phyloP scores from a whole-genome alignment of 805 yeast species.

The Debaryomyces prosopidis region DNA sequence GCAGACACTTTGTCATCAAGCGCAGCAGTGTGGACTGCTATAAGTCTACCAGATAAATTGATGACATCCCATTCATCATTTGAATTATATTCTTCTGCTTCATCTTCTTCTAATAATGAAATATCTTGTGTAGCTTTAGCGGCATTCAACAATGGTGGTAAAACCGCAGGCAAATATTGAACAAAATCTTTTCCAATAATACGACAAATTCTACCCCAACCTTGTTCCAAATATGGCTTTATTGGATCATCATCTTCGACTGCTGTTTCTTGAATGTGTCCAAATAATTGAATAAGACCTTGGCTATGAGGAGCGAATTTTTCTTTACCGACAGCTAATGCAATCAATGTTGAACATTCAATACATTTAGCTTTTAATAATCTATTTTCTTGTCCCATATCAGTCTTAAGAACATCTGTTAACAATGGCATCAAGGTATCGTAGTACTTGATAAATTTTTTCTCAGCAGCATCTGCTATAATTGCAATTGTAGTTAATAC shows the following conservation, averaged over 20 bases:
- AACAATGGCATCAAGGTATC: slow-evolving; percentile 92
- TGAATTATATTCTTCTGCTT: slow-evolving; percentile 73
- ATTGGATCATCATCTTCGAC: slow-evolving; percentile 83
- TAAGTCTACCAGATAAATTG: slow-evolving; percentile 84
- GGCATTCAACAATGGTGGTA: slow-evolving; percentile 83
- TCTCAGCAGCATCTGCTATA: slow-evolving; percentile 94
- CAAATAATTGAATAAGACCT: slow-evolving; percentile 71
- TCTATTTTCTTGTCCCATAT: slow-evolving; percentile 76
- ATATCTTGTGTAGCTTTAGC: slow-evolving; percentile 92
- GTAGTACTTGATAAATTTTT: slow-evolving; percentile 84
- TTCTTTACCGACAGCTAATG: slow-evolving; percentile 92
- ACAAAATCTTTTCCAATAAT: slow-evolving; percentile 82
- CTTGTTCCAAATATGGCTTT: slow-evolving; percentile 82
- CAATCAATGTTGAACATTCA: slow-evolving; percentile 93
- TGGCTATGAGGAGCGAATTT: slow-evolving; percentile 75
- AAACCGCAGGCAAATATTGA: slow-evolving; percentile 78
- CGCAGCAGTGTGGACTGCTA: slow-evolving; percentile 93
- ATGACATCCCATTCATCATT: slow-evolving; percentile 96
- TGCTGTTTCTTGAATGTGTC: slow-evolving; percentile 62
- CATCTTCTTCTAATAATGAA: slow-evolving; percentile 85
- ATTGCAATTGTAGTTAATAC: slow-evolving; percentile 95
- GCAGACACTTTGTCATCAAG: slow-evolving; percentile 93
- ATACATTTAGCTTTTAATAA: slow-evolving; percentile 88
- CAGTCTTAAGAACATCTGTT: slow-evolving; percentile 74
- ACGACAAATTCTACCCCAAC: slow-evolving; percentile 93